Conservation (phyloP, 2,329 filamentous ascomycete genomes). For the Aspergillus novoparasiticus region DNA sequence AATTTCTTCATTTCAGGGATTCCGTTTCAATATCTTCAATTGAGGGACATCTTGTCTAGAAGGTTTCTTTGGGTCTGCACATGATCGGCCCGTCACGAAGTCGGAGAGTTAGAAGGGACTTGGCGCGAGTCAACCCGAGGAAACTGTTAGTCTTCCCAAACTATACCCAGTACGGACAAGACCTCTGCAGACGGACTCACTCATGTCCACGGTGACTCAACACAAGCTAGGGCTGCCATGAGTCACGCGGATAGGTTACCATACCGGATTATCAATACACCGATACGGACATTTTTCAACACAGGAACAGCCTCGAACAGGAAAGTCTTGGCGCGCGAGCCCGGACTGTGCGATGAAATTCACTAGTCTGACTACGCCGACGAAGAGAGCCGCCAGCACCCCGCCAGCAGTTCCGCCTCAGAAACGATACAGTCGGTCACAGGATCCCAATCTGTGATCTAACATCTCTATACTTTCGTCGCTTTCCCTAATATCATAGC, state of each 20-base stretch:
- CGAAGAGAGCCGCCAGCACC: slow-evolving; percentile 28
- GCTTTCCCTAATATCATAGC: slow-evolving; percentile 23
- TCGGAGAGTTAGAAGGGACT: neutral
- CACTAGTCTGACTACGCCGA: slow-evolving; percentile 34
- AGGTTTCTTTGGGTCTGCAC: neutral
- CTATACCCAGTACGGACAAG: neutral
- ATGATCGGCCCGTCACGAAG: neutral
- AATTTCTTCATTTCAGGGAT: neutral
- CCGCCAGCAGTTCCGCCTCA: slow-evolving; percentile 31
- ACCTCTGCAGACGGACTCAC: neutral
- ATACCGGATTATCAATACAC: slow-evolving; percentile 30
- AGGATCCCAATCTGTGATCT: slow-evolving; percentile 22
- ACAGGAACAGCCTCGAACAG: slow-evolving; percentile 22
- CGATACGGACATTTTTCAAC: slow-evolving; percentile 26
- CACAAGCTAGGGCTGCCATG: slow-evolving; percentile 24
- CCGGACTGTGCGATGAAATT: slow-evolving; percentile 47
- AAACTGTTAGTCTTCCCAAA: neutral
- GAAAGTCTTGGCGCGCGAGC: slow-evolving; percentile 37
- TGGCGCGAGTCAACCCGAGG: neutral
- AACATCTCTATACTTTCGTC: slow-evolving; percentile 10
- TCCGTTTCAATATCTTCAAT: neutral
- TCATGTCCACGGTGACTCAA: neutral
- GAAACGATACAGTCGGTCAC: slow-evolving; percentile 24
- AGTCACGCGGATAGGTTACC: slow-evolving; percentile 26
- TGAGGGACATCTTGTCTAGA: neutral